Evolutionary conservation across 108 stramenopile genomes (phyloP), one percentile per base, ranked within the genome.

Genomic region (Cylindrotheca closterium): DNA sequence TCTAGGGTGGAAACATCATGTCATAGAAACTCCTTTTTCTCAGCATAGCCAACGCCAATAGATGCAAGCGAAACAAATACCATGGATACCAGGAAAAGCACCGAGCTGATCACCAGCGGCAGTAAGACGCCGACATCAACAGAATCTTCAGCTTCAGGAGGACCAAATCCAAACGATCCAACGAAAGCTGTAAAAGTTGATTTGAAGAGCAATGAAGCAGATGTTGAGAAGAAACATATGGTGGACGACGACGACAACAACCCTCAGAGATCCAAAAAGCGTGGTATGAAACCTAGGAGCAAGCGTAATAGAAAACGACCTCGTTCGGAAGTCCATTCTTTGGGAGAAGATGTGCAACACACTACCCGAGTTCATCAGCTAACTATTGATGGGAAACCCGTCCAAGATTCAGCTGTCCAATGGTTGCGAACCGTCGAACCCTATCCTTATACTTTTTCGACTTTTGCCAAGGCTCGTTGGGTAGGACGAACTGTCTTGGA

Each of bases 391-490:
- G 69, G 64, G 1, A 30, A 67, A 49, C 50, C 31, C 8, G 32
- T 68, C 37, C 21, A 24, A 4, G 31, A 23, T 24, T 31, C 19
- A 24, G 37, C 70, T 19, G 63, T 68, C 12, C 52, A 69, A 50
- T 81, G 74, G 51, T 47, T 81, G 3, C 51, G 67, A 0, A 50
- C 71, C 8, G 66, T 79, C 42, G 67, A 79, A 55, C 91, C 91
- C 1, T 92, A 92, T 62, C 80, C 85, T 23, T 92, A 74, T 49
- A 86, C 88, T 10, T 92, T 89, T 79, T 63, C 78, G 1, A 87
- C 86, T 1, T 86, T 75, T 71, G 91, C 91, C 51, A 92, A 92
- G 47, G 67, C 67, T 47, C 74, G 91, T 28, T 92, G 91, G 91
- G 47, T 87, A 24, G 86, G 85, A 8, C 68, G 83, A 56, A 80